Evolutionary conservation across 116 monocot genomes (phyloP), one percentile per base, ranked within the genome.

Genomic region (Cymodocea nodosa): DNA sequence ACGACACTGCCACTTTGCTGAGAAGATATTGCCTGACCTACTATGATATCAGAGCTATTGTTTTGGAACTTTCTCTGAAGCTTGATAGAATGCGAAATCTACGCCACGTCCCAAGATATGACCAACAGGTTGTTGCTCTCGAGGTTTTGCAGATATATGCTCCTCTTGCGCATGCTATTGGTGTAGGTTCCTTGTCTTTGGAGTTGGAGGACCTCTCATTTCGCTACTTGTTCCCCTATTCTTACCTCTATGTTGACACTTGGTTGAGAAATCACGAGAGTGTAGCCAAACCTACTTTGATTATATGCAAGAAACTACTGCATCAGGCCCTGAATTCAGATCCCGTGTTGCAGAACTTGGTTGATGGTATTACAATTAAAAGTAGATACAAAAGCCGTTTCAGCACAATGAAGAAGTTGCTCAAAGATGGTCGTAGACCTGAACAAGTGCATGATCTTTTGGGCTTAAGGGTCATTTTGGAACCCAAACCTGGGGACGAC

Each of bases 391-490:
- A 95, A 52, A 95, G 87, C 56, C 87, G 85, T 16, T 95, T 87
- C 67, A 95, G 90, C 72, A 90, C 95, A 15, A 95, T 95, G 95
- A 90, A 95, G 83, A 95, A 95, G 68, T 57, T 95, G 51, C 55
- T 95, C 20, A 95, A 71, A 51, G 81, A 87, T 74, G 85, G 87
- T 0, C 74, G 85, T 6, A 90, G 70, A 52, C 95, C 87, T 6
- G 85, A 95, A 80, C 83, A 95, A 61, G 83, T 95, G 17, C 77
- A 87, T 70, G 90, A 95, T 71, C 65, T 90, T 71, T 67, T 90
- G 60, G 95, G 87, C 16, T 74, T 95, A 75, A 49, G 90, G 65
- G 74, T 95, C 11, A 76, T 95, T 50, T 75, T 90, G 68, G 70
- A 79, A 37, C 79, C 79, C 15, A 83, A 63, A 56, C 52, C 68